Conservation (phyloP, 805 yeast genomes). For the Starmerella stigmatis region DNA sequence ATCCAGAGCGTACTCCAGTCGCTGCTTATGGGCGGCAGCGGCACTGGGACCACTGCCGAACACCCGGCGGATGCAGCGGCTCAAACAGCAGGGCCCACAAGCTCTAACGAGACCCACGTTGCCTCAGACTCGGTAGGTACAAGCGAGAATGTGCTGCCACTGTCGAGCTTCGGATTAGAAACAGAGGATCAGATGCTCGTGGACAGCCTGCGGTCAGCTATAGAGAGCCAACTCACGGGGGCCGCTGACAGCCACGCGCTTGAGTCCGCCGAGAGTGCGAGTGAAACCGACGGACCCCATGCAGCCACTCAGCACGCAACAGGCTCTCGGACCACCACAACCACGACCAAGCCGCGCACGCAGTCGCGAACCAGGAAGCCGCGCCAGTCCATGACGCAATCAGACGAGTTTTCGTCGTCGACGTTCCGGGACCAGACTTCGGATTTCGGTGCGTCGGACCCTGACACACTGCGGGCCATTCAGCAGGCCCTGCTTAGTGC, state of each 20-base stretch:
- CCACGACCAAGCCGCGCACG: not conserved
- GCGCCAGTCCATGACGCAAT: not conserved
- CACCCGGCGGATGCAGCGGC: not conserved
- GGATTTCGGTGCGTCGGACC: conserved; percentile 22
- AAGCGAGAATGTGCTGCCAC: not conserved
- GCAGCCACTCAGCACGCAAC: no score
- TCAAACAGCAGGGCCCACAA: no score
- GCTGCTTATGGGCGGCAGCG: conserved; percentile 10
- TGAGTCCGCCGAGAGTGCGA: not conserved
- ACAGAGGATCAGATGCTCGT: conserved; percentile 16
- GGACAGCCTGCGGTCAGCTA: conserved; percentile 13
- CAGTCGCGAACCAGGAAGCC: conserved; percentile 1
- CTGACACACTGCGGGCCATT: conserved; percentile 26
- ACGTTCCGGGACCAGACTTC: not conserved
- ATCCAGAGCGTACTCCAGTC: conserved; percentile 20
- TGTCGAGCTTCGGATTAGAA: conserved; percentile 6
- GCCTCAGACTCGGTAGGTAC: no score
- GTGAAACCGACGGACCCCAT: not conserved
- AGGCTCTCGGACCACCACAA: no score
- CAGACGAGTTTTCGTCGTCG: not conserved
- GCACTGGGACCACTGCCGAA: not conserved
- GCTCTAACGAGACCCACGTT: no score
- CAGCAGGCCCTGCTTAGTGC: conserved; percentile 25
- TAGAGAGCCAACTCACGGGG: conserved; percentile 4
- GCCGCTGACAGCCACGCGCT: not conserved